A percentile compares a stretch with the other conserved stretches of the same genome.
Conservation (phyloP, 192 early-diverging fungal species). For the Coemansia sp. region DNA sequence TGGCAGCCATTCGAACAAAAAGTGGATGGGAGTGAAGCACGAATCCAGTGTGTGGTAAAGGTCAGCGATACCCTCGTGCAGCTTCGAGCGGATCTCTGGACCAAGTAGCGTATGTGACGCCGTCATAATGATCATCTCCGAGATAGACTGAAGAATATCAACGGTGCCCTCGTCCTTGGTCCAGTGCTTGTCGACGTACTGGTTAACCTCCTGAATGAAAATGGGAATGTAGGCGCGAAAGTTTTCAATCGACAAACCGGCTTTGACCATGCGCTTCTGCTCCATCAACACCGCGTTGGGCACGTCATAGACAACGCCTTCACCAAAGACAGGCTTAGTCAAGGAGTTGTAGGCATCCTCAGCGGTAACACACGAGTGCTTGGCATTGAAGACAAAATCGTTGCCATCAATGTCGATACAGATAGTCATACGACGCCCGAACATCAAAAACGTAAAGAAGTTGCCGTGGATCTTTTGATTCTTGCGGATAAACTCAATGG, state of each 20-base stretch:
- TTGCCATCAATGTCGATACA: conserved; percentile 89
- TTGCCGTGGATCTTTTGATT: conserved; percentile 83
- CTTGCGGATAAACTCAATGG: conserved; percentile 82
- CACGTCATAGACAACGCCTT: conserved; percentile 95
- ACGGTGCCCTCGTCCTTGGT: conserved; percentile 56
- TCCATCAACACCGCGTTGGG: conserved; percentile 92
- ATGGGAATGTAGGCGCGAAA: conserved; percentile 87
- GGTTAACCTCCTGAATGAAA: conserved; percentile 75
- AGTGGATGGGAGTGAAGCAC: conserved; percentile 93
- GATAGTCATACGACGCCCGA: conserved; percentile 85
- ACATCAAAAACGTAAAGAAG: conserved; percentile 89
- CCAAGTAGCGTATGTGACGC: conserved; percentile 94
- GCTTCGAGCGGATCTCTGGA: conserved; percentile 81
- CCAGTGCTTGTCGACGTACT: conserved; percentile 71
- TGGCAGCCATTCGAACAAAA: conserved; percentile 89
- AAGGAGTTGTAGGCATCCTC: conserved; percentile 91
- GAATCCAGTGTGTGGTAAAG: conserved; percentile 93
- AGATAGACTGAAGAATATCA: conserved; percentile 77
- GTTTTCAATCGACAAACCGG: conserved; percentile 80
- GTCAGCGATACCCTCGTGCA: conserved; percentile 81
- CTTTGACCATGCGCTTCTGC: conserved; percentile 98
- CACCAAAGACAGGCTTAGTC: conserved; percentile 93
- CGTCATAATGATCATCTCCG: conserved; percentile 90
- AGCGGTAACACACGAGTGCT: conserved; percentile 77
- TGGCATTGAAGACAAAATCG: conserved; percentile 95